Percentiles rank a stretch among this genome's conserved stretches.
phyloP scores from a whole-genome alignment of 2,329 filamentous ascomycete species.

The Alternaria dauci region DNA sequence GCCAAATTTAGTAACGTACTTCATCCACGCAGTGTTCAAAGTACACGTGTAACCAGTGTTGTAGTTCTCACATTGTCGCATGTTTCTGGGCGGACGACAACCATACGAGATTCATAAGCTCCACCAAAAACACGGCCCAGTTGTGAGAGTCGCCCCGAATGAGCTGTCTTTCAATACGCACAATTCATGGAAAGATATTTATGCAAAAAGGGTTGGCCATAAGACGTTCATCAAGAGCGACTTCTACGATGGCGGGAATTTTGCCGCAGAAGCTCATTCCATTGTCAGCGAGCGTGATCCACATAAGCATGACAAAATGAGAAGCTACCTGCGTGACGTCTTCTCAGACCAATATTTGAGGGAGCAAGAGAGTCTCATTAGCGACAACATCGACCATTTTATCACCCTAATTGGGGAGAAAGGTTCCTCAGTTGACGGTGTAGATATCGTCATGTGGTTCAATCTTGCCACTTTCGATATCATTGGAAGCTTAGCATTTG shows the following conservation, averaged over 20 bases:
- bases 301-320: constrained; percentile 29
- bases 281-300: constrained; percentile 33
- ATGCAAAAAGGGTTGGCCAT: constrained; percentile 34
- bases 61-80: neutral
- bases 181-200: constrained; percentile 51
- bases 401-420: neutral
- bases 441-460: constrained; percentile 15
- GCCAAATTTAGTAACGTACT: neutral
- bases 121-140: constrained; percentile 29
- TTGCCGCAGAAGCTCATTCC: constrained; percentile 5
- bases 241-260: constrained; percentile 38
- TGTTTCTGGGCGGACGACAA: neutral
- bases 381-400: constrained; percentile 25
- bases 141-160: constrained; percentile 49
- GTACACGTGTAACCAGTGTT: neutral
- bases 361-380: constrained; percentile 48
- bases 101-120: neutral
- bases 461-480: constrained; percentile 21
- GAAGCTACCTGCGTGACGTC: constrained; percentile 37
- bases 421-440: neutral
- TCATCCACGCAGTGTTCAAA: neutral
- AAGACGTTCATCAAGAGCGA: constrained; percentile 36
- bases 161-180: constrained; percentile 48
- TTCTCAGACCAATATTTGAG: constrained; percentile 48
- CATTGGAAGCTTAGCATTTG: constrained; percentile 54